Percentiles rank a stretch among this genome's conserved stretches.
Evolutionary conservation across 1,284 basidiomycete genomes (phyloP).

Genomic region (Trichosporon ovoides): DNA sequence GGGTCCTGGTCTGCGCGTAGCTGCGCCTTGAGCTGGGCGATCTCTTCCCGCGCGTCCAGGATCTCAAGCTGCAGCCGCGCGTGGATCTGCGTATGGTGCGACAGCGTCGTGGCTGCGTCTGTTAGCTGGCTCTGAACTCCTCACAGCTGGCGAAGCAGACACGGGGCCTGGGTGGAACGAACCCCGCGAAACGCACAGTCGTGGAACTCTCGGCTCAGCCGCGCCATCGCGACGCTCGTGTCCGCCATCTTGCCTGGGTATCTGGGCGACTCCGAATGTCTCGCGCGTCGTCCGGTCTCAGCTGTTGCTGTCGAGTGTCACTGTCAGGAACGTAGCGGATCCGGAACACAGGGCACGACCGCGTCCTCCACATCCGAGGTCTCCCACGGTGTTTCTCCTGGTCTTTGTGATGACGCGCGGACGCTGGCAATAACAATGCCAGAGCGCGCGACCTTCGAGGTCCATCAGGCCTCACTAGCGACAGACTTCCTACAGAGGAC

Average conservation of each 20-base stretch:
- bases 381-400: not conserved
- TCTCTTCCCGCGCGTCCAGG: conserved; percentile 55
- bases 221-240: conserved; percentile 15
- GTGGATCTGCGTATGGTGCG: conserved; percentile 38
- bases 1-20: conserved; percentile 73
- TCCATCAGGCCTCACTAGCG: no score
- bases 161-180: no score
- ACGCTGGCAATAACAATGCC: not conserved
- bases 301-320: not conserved
- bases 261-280: not conserved
- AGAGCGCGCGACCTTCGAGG: not conserved
- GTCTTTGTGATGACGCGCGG: not conserved
- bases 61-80: conserved; percentile 44
- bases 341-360: conserved; percentile 2
- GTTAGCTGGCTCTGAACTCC: not conserved
- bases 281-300: conserved; percentile 1
- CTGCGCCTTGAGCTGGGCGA: conserved; percentile 62
- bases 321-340: not conserved
- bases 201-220: conserved; percentile 16
- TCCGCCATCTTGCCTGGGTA: not conserved
- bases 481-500: not conserved
- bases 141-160: no score
- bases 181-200: conserved; percentile 13
- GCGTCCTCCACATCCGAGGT: not conserved
- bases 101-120: conserved; percentile 30